Evolutionary conservation across 495 filamentous ascomycete species (phyloP), one percentile per base, ranked within the genome.

Genomic region (Glarea lozoyensis): DNA sequence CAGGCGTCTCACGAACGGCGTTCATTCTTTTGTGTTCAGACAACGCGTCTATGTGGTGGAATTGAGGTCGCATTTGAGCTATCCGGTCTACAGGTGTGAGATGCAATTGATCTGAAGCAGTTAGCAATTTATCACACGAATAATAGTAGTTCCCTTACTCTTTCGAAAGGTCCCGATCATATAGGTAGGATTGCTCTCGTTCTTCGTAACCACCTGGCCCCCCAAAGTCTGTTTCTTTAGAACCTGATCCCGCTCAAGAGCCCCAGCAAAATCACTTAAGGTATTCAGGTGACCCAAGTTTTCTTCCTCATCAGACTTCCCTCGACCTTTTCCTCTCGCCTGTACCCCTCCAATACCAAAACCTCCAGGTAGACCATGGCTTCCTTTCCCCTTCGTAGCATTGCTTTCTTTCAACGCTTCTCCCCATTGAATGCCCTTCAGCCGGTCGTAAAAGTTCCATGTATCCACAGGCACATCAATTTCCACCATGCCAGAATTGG

Each of bases 51-150:
- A 88, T 54, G 56, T 89, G 83, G 50, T 82, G 76, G 48, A 85
- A 75, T 49, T 88, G 79, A 3, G 85, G 81, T 3, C 82, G 75
- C 51, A 89, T 64, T 57, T 87, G 82, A 11, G 83, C 80, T 13
- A 86, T 75, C 0, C 79, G 78, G 18, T 73, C 68, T 33, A 88
- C 67, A 4, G 73, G 72, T 0, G 76, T 83, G n/a, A 87, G 64
- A 59, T 86, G 78, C 4, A 86, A 56, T 51, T 83, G 73, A 43
- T 76, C 78, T 83, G n/a, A 43, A 23, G 6, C 3, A 39, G 21
- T 59, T 42, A 46, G 53, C 31, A 22, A 23, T 16, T 20, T 19
- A 11, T 21, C 35, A 20, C 16, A n/a, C 27, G 25, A 42, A 25
- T 2, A 16, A 10, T n/a, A 20, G 9, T 4, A 32, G 11, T 34